Percentiles rank a stretch among this genome's conserved stretches.
phyloP scores from a whole-genome alignment of 1,284 basidiomycete genomes.

The Trametes hirsuta region DNA sequence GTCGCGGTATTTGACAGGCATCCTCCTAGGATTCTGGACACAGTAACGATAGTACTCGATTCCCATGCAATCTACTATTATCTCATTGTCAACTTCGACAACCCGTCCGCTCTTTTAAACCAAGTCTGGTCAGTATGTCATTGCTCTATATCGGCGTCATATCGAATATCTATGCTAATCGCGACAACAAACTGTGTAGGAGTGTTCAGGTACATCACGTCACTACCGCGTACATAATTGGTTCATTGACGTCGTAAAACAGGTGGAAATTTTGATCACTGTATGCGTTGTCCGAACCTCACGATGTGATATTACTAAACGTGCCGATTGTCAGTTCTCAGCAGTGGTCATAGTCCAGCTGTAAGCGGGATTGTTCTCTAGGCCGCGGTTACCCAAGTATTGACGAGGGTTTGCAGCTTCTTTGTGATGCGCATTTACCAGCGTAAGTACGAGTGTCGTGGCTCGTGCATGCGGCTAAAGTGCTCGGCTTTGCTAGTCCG shows the following conservation, averaged over 20 bases:
- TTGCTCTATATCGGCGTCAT: neutral
- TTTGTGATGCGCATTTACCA: constrained; percentile 21
- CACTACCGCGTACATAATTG: neutral
- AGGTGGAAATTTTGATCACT: constrained; percentile 19
- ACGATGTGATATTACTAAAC: neutral
- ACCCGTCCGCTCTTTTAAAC: constrained; percentile 11
- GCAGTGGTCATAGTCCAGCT: constrained; percentile 21
- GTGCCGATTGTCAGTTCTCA: constrained; percentile 3
- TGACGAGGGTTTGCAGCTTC: constrained; percentile 8
- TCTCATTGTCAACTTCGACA: constrained; percentile 19
- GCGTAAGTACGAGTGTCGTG: neutral
- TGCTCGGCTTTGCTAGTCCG: neutral
- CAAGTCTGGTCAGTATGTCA: constrained; percentile 14
- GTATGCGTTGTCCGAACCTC: neutral
- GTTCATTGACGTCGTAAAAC: neutral
- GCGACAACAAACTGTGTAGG: neutral
- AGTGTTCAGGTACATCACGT: constrained; percentile 13
- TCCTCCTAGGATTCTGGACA: constrained; percentile 11
- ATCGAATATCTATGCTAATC: neutral
- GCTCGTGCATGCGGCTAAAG: neutral
- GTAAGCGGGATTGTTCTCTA: neutral
- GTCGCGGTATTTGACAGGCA: too few species aligned
- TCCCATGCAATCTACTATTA: constrained; percentile 19
- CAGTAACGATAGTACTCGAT: constrained; percentile 5
- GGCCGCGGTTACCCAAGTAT: neutral